Conservation (phyloP, 192 early-diverging fungal species). For the Rhizoclosmatium globosum region DNA sequence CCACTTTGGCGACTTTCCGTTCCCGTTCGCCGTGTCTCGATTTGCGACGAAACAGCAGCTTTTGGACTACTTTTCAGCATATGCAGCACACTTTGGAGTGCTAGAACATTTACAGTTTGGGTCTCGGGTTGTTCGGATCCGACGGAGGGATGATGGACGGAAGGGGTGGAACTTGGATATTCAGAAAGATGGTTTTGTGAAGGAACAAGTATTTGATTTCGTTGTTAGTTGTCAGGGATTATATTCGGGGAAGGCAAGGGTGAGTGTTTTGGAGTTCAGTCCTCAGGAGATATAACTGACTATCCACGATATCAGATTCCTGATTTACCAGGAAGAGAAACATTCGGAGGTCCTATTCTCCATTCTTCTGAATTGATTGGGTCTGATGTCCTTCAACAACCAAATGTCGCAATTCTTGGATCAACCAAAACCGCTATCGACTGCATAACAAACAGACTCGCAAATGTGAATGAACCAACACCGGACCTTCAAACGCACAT, state of each 20-base stretch:
- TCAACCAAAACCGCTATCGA: conserved; percentile 3
- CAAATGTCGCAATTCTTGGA: conserved; percentile 10
- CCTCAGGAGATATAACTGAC: neutral
- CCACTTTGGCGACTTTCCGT: conserved; percentile 25
- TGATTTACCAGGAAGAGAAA: neutral
- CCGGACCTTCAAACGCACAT: conserved; percentile 2
- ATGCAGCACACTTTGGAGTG: conserved; percentile 6
- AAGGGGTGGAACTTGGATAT: neutral
- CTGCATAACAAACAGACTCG: neutral
- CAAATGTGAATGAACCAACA: neutral
- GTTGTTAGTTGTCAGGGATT: conserved; percentile 27
- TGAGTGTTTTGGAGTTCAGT: neutral
- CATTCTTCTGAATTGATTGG: conserved; percentile 4
- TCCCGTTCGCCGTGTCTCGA: conserved; percentile 3
- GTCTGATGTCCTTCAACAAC: neutral
- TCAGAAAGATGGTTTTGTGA: neutral
- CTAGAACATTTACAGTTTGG: neutral
- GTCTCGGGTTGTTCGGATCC: conserved; percentile 1
- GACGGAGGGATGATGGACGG: neutral
- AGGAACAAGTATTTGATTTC: conserved; percentile 5
- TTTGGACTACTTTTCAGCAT: conserved; percentile 8
- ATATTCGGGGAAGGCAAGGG: conserved; percentile 4
- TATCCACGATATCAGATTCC: conserved; percentile 3
- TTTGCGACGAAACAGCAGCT: conserved; percentile 19
- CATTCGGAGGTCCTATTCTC: conserved; percentile 2